These are phyloP conservation scores for Cyberlindnera xylosilytica DNA, from an alignment of 805 yeast species.

Conservation along the genomic window DNA sequence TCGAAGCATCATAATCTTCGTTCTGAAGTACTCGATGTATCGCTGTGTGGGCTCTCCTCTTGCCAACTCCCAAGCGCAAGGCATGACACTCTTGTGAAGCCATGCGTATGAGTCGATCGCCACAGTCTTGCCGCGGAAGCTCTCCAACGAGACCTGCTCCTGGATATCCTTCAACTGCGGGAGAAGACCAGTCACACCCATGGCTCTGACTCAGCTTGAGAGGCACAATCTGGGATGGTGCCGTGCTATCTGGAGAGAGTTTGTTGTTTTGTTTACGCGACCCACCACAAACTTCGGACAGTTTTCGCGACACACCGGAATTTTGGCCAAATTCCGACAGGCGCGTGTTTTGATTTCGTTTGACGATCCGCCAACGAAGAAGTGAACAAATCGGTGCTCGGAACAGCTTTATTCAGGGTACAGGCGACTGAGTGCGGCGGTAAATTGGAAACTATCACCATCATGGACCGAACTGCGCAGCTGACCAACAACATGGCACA, in stretches of 20 bases:
- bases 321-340: background rate
- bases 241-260: background rate
- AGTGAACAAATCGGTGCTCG: too few relatives aligned
- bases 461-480: slow-evolving; percentile 9
- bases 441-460: too few relatives aligned
- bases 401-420: too few relatives aligned
- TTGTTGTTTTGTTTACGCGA: slow-evolving; percentile 2
- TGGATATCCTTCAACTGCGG: slow-evolving; percentile 78
- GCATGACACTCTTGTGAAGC: slow-evolving; percentile 83
- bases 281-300: background rate
- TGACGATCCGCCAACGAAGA: too few relatives aligned
- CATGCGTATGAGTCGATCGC: slow-evolving; percentile 98
- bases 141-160: slow-evolving; percentile 50
- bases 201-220: slow-evolving; percentile 23
- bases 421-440: too few relatives aligned
- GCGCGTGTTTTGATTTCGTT: slow-evolving; percentile 6
- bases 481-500: slow-evolving; percentile 13
- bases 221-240: too few relatives aligned
- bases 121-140: slow-evolving; percentile 67
- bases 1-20: slow-evolving; percentile 61
- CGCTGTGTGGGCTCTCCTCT: slow-evolving; percentile 65
- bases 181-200: slow-evolving; percentile 85
- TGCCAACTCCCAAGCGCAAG: slow-evolving; percentile 83
- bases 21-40: slow-evolving; percentile 67
- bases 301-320: slow-evolving; percentile 1